Evolutionary conservation across 208 protist species (phyloP).

Genomic region (Ichthyophonus hoferi): DNA sequence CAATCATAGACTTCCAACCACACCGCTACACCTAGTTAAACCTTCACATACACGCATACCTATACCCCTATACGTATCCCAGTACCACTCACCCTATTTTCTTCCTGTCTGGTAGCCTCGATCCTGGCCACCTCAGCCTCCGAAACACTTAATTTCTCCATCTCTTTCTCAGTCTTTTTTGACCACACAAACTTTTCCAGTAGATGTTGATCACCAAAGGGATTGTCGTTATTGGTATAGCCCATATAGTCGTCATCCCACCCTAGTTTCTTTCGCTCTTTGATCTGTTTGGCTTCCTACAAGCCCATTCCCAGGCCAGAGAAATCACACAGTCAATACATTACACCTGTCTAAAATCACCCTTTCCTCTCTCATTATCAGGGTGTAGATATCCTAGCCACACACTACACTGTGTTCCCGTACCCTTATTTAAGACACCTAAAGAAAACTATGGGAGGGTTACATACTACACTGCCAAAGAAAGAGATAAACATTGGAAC

Average conservation of each 20-base stretch:
- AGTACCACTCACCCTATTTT: neutral
- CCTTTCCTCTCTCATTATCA: no score
- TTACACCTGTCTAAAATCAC: no score
- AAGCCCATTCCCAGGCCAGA: neutral
- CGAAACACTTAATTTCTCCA: conserved; percentile 59
- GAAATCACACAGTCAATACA: no score
- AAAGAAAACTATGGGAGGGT: no score
- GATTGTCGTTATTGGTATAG: conserved; percentile 70
- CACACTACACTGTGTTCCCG: no score
- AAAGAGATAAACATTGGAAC: no score
- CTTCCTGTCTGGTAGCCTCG: neutral
- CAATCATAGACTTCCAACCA: neutral
- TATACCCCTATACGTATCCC: neutral
- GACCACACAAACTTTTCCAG: conserved; percentile 70
- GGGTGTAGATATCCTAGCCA: no score
- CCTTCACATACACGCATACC: neutral
- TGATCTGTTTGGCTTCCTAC: conserved; percentile 14
- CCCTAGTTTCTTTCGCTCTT: neutral
- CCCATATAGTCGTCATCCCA: conserved; percentile 44
- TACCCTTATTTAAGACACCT: no score
- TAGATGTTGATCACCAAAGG: conserved; percentile 69
- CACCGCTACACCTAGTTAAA: neutral
- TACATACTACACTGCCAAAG: no score
- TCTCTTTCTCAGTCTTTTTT: conserved; percentile 62
- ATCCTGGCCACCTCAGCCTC: neutral